Base-by-base conservation (phyloP, 371 early-diverging fungal species). In the Mucor sp. region DNA sequence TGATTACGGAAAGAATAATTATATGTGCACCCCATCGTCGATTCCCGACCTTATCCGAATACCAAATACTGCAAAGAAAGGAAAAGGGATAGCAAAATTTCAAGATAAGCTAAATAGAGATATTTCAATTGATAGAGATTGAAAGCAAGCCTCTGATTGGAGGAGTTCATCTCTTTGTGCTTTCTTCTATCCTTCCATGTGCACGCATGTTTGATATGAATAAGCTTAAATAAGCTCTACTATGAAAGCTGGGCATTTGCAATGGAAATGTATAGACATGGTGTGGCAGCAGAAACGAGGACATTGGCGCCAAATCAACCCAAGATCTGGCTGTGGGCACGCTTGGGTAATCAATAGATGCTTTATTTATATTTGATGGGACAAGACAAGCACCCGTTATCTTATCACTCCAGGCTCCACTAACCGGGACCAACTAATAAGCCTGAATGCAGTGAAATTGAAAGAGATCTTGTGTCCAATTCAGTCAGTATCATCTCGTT, bases 31-130 rank as follows among this genome's bases (percentile, higher is more conserved):
- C 53, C 53, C 53, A 53, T 25, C 53, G 39, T 39, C 25, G 64
- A 59, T 59, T 65, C 23, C 66, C 66, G 66, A 65, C 66, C 66
- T 65, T 65, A 65, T 65, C 66, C 66, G 66, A 65, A 65, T 58
- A 65, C 17, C 50, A 44, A 58, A 32, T 32, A 5, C 41, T 58
- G 58, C 53, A 27, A 59, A 58, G 37, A 28, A 57, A 35, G 37
- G 8, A 2, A 57, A 43, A 53, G 15, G 41, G 41, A 66, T 17
- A 17, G 43, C 17, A 41, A 28, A 53, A 27, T 8, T 44, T 50
- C 27, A 53, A 68, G 68, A 68, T 68, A 68, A 68, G 68, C 68
- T 63, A 68, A 48, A 58, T 68, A 58, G 17, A 59, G 63, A 53
- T 53, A 27, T 53, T 53, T 53, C 57, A 50, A 68, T 63, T 63